Base-by-base conservation (phyloP, 352 stramenopile species). In the Aphanomyces cochlioides region DNA sequence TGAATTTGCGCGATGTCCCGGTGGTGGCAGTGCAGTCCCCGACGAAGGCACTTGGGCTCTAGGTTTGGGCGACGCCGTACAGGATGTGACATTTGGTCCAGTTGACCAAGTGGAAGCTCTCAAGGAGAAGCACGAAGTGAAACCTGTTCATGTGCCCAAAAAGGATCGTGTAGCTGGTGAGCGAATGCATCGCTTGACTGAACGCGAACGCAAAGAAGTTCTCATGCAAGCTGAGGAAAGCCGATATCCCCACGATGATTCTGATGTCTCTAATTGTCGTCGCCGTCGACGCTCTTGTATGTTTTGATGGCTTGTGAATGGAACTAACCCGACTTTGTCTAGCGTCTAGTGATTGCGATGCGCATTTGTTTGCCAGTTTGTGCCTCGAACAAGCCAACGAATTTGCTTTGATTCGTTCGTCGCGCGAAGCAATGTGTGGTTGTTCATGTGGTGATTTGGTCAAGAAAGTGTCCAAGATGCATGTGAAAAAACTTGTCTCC, bases 401-500 rank as follows among this genome's bases (percentile, higher is more conserved):
- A 68, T 93, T 95, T 58, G 80, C 78, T 10, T 79, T 80, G 66
- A 95, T 95, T 54, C 87, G 87, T 37, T 84, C 90, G 75, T 95
- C 87, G 34, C 82, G 87, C 12, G 86, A 92, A 40, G 85, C 70
- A 4, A 73, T 75, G 4, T 95, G 87, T 54, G 87, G 87, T 40
- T 95, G 87, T 66, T 91, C 82, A 58, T 95, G 87, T 45, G 87
- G 87, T 48, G 85, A 95, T 17, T 67, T 95, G 56, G 77, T 92
- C 43, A 90, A 90, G 72, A 92, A 92, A 56, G 87, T 94, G 48
- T 64, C 69, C 71, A 92, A 92, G 72, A 94, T 95, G 87, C 90
- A 90, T 57, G 77, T 89, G 7, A 92, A 92, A 69, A 90, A 90
- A 58, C 76, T 95, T 34, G 80, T 84, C 39, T 67, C 64, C 5